Conservation (phyloP, 2,329 filamentous ascomycete species). For the Aspergillus thermomutatus region DNA sequence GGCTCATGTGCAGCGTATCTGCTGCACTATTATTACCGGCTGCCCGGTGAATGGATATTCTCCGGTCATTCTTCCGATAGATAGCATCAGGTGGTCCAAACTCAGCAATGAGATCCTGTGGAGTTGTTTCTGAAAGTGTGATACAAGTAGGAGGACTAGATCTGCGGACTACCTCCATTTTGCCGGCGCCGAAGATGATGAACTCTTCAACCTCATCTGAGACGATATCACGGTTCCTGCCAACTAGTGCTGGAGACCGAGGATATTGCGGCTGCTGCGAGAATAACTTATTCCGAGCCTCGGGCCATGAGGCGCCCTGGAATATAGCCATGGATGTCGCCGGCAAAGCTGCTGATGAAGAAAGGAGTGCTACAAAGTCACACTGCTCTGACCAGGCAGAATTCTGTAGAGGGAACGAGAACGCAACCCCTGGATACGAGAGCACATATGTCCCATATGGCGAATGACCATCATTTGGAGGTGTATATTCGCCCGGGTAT, state of each 20-base stretch:
- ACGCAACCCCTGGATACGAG: slow-evolving; percentile 91
- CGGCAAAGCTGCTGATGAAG: slow-evolving; percentile 70
- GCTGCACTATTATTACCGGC: slow-evolving; percentile 25
- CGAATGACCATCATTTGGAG: slow-evolving; percentile 51
- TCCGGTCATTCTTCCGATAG: slow-evolving; percentile 84
- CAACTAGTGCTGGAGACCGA: slow-evolving; percentile 65
- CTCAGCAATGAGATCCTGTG: slow-evolving; percentile 86
- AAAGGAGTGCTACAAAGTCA: slow-evolving; percentile 83
- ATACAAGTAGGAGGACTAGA: slow-evolving; percentile 67
- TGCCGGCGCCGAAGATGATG: slow-evolving; percentile 72
- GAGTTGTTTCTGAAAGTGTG: slow-evolving; percentile 77
- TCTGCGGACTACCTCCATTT: slow-evolving; percentile 72
- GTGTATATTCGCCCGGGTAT: slow-evolving; percentile 87
- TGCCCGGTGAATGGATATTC: slow-evolving; percentile 73
- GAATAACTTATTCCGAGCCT: slow-evolving; percentile 73
- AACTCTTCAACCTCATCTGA: slow-evolving; percentile 85
- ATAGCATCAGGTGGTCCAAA: slow-evolving; percentile 91
- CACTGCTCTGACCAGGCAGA: slow-evolving; percentile 69
- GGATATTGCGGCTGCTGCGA: slow-evolving; percentile 70
- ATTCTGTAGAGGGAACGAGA: slow-evolving; percentile 76
- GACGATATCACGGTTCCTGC: slow-evolving; percentile 72
- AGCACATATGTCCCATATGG: slow-evolving; percentile 76
- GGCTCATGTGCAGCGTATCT: slow-evolving; percentile 33
- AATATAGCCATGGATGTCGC: slow-evolving; percentile 90
- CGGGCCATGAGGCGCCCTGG: slow-evolving; percentile 84